Evolutionary conservation across 352 stramenopile genomes (phyloP).

Genomic region (Pythium biforme): DNA sequence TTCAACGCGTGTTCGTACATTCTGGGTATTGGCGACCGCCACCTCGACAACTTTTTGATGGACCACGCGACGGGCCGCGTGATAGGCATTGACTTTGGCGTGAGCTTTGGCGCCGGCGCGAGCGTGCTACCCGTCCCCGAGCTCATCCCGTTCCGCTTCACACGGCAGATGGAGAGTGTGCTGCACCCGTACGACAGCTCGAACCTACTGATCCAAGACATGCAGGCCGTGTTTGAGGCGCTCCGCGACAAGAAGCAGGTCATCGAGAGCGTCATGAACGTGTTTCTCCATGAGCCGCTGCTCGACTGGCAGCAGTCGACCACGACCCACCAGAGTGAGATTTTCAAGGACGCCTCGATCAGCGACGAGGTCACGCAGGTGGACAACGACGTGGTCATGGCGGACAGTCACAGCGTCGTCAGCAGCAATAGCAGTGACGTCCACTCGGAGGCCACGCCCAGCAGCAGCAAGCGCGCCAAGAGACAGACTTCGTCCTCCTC

Average conservation of each 20-base stretch:
- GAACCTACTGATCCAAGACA: constrained; percentile 74
- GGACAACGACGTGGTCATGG: constrained; percentile 17
- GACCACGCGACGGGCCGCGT: constrained; percentile 69
- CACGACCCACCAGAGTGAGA: constrained; percentile 54
- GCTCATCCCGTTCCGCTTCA: constrained; percentile 90
- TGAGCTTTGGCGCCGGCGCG: constrained; percentile 87
- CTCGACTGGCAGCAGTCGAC: constrained; percentile 87
- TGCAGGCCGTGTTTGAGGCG: constrained; percentile 82
- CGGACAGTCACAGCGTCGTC: not conserved
- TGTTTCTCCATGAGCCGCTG: constrained; percentile 91
- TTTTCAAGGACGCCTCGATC: constrained; percentile 39
- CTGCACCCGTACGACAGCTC: constrained; percentile 66
- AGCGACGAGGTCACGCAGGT: constrained; percentile 23
- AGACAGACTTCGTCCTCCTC: not conserved
- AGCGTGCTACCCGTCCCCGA: constrained; percentile 86
- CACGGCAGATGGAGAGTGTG: constrained; percentile 71
- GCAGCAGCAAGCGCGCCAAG: constrained; percentile 18
- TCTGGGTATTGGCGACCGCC: constrained; percentile 89
- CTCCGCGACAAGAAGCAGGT: constrained; percentile 80
- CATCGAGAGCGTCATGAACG: constrained; percentile 88
- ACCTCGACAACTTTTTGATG: constrained; percentile 91
- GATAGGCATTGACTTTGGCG: constrained; percentile 91
- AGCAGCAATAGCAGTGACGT: not conserved
- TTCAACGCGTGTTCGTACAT: constrained; percentile 89
- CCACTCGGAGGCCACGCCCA: not conserved